Percentiles rank a stretch among this genome's conserved stretches.
phyloP scores from a whole-genome alignment of 2,329 filamentous ascomycete genomes.

The Aspergillus hiratsukae region DNA sequence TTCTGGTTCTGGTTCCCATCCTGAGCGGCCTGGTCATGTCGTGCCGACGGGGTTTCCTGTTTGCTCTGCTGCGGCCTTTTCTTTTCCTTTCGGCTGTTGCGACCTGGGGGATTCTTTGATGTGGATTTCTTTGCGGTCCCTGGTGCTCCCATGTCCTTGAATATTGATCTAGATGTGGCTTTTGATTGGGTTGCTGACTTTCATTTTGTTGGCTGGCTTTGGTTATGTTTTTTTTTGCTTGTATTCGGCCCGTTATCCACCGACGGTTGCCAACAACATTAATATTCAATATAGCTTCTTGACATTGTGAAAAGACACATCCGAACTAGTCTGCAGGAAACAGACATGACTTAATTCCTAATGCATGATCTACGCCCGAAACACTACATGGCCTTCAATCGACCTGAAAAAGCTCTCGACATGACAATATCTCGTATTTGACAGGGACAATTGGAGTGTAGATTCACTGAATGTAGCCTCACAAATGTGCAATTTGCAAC shows the following conservation, averaged over 20 bases:
- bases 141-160: conserved; percentile 8
- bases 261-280: not conserved
- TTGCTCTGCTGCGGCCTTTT: conserved; percentile 5
- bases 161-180: not conserved
- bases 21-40: conserved; percentile 1
- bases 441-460: not conserved
- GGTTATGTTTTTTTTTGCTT: not conserved
- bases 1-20: conserved; percentile 13
- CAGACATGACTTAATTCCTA: not conserved
- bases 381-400: not conserved
- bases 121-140: conserved; percentile 1
- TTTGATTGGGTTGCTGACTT: not conserved
- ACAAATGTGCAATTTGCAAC: not conserved
- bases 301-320: not conserved
- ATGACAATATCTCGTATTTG: not conserved
- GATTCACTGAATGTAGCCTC: not conserved
- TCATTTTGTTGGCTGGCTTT: not conserved
- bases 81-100: conserved; percentile 9
- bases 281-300: not conserved
- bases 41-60: conserved; percentile 1
- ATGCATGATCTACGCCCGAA: not conserved
- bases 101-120: not conserved
- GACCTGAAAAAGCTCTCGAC: not conserved
- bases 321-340: not conserved
- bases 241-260: not conserved